These are phyloP conservation scores for Talaromyces borbonicus DNA, from an alignment of 495 filamentous ascomycete species.

Conservation along the genomic window DNA sequence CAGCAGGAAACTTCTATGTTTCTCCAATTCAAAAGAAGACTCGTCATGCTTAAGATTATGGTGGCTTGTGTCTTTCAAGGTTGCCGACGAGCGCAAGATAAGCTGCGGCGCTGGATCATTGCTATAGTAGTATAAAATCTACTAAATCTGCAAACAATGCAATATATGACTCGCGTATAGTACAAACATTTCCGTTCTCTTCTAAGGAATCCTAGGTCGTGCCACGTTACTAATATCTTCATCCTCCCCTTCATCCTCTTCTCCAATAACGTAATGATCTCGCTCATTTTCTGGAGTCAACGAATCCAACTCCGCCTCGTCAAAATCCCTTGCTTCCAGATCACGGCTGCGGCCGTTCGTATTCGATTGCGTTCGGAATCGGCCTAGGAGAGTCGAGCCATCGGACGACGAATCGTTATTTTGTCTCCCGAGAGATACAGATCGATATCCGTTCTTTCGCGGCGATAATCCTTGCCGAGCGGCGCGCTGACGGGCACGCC, in stretches of 20 bases:
- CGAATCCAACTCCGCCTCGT: constrained; percentile 71
- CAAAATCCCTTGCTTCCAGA: constrained; percentile 79
- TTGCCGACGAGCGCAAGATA: too few species aligned
- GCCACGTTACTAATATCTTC: neutral
- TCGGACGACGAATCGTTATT: constrained; percentile 19
- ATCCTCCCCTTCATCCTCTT: constrained; percentile 34
- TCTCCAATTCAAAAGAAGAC: too few species aligned
- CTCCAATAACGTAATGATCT: constrained; percentile 35
- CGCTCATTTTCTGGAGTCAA: constrained; percentile 37
- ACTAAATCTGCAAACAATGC: constrained; percentile 18
- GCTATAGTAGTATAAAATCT: too few species aligned
- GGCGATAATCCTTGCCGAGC: constrained; percentile 3
- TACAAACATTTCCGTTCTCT: neutral
- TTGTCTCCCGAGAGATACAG: constrained; percentile 25
- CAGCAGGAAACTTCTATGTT: too few species aligned
- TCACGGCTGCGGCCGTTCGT: constrained; percentile 47
- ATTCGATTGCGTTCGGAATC: constrained; percentile 34
- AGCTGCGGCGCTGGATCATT: too few species aligned
- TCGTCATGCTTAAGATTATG: too few species aligned
- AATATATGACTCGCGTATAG: neutral
- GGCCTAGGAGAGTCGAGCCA: constrained; percentile 12
- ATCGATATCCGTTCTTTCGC: constrained; percentile 29
- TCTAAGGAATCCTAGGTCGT: neutral
- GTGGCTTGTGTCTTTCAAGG: too few species aligned
- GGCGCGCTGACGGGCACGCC: constrained; percentile 55